Conservation (phyloP, 2,329 filamentous ascomycete species). For the Trichoderma sp. region DNA sequence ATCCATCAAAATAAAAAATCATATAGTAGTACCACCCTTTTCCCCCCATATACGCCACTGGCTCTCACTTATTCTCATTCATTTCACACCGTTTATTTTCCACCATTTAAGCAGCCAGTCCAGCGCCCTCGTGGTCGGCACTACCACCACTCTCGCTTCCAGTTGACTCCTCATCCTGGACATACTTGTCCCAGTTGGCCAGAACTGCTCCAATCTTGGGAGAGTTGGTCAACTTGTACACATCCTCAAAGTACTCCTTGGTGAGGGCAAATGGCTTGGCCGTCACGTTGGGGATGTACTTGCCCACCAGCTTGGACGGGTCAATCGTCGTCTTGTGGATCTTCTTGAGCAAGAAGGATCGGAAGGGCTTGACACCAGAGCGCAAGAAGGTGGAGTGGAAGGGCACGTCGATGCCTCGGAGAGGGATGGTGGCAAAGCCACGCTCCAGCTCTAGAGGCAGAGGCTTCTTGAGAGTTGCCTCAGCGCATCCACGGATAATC, state of each 20-base stretch:
- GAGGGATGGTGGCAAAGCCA: slow-evolving; percentile 93
- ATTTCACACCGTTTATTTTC: neutral
- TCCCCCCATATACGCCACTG: neutral
- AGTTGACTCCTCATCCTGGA: slow-evolving; percentile 45
- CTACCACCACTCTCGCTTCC: slow-evolving; percentile 40
- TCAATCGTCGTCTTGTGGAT: slow-evolving; percentile 99
- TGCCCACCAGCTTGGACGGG: slow-evolving; percentile 91
- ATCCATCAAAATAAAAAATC: neutral
- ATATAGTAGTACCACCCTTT: neutral
- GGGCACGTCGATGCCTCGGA: slow-evolving; percentile 95
- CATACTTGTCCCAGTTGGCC: slow-evolving; percentile 80
- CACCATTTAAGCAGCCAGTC: slow-evolving; percentile 39
- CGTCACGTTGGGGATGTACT: slow-evolving; percentile 99
- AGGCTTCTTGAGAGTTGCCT: slow-evolving; percentile 85
- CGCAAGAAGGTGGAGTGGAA: slow-evolving; percentile 99
- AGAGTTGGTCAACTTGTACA: slow-evolving; percentile 88
- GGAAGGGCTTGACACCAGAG: slow-evolving; percentile 98
- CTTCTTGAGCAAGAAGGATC: slow-evolving; percentile 98
- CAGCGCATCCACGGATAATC: slow-evolving; percentile 85
- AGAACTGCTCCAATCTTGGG: slow-evolving; percentile 74
- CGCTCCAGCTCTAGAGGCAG: slow-evolving; percentile 85
- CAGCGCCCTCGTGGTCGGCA: slow-evolving; percentile 41
- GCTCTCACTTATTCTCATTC: neutral
- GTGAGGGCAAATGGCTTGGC: slow-evolving; percentile 92
- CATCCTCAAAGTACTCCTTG: slow-evolving; percentile 99